A percentile compares a stretch with the other conserved stretches of the same genome.
Evolutionary conservation across 73 alveolate species (phyloP).

Genomic region (Blepharisma stoltei): DNA sequence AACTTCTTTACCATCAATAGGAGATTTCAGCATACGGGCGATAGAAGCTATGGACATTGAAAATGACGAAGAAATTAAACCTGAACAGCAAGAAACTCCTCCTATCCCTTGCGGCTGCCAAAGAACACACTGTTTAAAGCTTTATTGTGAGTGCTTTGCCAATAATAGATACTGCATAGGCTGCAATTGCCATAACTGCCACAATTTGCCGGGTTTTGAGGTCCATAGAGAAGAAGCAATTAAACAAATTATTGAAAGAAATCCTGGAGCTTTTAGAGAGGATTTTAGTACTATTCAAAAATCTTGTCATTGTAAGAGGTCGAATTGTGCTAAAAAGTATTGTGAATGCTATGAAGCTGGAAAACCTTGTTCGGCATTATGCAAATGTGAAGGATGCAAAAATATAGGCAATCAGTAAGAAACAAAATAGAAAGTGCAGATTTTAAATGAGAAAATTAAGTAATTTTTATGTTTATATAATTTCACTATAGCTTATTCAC

Average conservation of each 20-base stretch:
- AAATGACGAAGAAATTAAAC: background rate
- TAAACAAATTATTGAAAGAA: background rate
- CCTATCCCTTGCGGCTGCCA: constrained; percentile 29
- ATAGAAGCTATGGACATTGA: background rate
- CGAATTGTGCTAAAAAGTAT: constrained; percentile 41
- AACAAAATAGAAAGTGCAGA: too few species aligned
- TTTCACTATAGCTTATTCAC: too few species aligned
- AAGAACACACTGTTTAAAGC: constrained; percentile 11
- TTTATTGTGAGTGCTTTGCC: constrained; percentile 23
- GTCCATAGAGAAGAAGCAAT: background rate
- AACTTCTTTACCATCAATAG: background rate
- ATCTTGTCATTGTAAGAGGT: constrained; percentile 38
- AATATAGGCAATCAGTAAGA: background rate
- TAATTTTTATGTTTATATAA: too few species aligned
- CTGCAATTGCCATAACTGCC: constrained; percentile 23
- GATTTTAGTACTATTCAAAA: constrained; percentile 9
- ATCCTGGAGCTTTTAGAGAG: constrained; percentile 18
- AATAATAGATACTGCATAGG: background rate
- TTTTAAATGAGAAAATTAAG: too few species aligned
- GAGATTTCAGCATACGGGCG: background rate
- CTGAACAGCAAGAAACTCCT: background rate
- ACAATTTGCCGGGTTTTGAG: constrained; percentile 6
- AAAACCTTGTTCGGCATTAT: constrained; percentile 31
- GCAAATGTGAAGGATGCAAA: constrained; percentile 33
- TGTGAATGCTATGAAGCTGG: constrained; percentile 44